Conservation (phyloP, 352 stramenopile species). For the Ochromonadaceae sp. region DNA sequence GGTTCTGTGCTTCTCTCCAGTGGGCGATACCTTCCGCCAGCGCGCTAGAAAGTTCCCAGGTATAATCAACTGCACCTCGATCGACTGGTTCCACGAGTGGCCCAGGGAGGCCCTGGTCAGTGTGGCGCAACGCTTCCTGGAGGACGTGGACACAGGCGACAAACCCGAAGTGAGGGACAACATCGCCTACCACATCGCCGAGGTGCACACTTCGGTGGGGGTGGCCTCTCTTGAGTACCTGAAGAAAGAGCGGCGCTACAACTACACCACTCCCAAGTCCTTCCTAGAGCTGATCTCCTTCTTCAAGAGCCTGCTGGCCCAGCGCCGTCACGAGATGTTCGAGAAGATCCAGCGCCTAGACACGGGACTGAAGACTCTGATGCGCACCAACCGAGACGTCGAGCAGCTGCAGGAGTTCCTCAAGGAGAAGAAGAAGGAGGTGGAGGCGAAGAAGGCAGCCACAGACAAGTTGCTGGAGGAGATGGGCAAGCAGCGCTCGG, state of each 20-base stretch:
- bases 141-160: slow-evolving; percentile 61
- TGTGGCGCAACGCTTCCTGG: slow-evolving; percentile 63
- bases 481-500: slow-evolving; percentile 63
- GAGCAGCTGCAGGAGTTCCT: slow-evolving; percentile 56
- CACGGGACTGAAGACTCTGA: slow-evolving; percentile 55
- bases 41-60: slow-evolving; percentile 53
- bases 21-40: slow-evolving; percentile 48
- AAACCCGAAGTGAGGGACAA: slow-evolving; percentile 65
- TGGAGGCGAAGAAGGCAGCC: slow-evolving; percentile 65
- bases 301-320: slow-evolving; percentile 54
- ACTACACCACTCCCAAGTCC: slow-evolving; percentile 77
- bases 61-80: slow-evolving; percentile 47
- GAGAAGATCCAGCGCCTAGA: slow-evolving; percentile 57
- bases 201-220: slow-evolving; percentile 70
- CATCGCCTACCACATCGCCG: slow-evolving; percentile 73
- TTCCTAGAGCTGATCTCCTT: slow-evolving; percentile 78
- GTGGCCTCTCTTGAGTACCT: slow-evolving; percentile 51
- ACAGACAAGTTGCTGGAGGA: slow-evolving; percentile 68
- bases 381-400: slow-evolving; percentile 57
- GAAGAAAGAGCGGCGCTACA: slow-evolving; percentile 51
- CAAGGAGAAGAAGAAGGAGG: slow-evolving; percentile 63
- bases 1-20: slow-evolving; percentile 60
- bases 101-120: slow-evolving; percentile 55
- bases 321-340: slow-evolving; percentile 19
- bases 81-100: slow-evolving; percentile 77